phyloP scores from a whole-genome alignment of 768 basidiomycete species.

The Baorangia bicolor region DNA sequence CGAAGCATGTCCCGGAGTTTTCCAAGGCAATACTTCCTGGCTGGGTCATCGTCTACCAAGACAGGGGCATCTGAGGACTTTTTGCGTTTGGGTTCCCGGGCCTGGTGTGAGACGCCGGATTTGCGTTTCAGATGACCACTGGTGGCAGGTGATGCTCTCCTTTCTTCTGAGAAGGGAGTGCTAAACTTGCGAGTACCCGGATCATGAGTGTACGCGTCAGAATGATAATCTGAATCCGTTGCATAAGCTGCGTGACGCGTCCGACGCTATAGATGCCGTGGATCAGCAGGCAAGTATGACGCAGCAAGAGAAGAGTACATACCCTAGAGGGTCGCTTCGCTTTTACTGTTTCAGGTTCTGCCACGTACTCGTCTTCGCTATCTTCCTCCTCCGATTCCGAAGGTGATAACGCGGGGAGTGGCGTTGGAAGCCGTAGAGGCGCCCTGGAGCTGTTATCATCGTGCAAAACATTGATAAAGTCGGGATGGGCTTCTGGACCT shows the following conservation, averaged over 20 bases:
- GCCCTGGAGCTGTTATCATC: constrained; percentile 23
- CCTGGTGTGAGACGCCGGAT: constrained; percentile 36
- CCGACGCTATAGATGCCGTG: constrained; percentile 39
- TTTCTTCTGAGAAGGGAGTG: constrained; percentile 20
- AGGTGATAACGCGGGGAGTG: constrained; percentile 33
- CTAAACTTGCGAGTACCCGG: constrained; percentile 15
- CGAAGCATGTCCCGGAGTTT: constrained; percentile 73
- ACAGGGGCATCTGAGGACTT: constrained; percentile 41
- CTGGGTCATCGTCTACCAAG: constrained; percentile 60
- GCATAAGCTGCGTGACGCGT: constrained; percentile 39
- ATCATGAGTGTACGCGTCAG: constrained; percentile 31
- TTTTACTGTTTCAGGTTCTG: constrained; percentile 37
- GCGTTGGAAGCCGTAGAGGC: constrained; percentile 17
- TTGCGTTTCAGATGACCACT: constrained; percentile 53
- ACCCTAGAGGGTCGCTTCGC: constrained; percentile 44
- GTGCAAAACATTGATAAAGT: constrained; percentile 27
- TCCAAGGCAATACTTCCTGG: constrained; percentile 75
- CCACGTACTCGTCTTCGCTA: constrained; percentile 75
- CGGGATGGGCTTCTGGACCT: constrained; percentile 57
- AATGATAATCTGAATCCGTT: constrained; percentile 42
- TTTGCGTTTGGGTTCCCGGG: constrained; percentile 47
- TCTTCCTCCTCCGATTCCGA: constrained; percentile 52
- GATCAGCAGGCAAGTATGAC: constrained; percentile 13
- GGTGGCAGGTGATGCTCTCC: constrained; percentile 21
- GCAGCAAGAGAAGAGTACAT: constrained; percentile 24